Evolutionary conservation across 2,329 filamentous ascomycete genomes (phyloP), one percentile per base, ranked within the genome.

Genomic region (Colletotrichum horii): DNA sequence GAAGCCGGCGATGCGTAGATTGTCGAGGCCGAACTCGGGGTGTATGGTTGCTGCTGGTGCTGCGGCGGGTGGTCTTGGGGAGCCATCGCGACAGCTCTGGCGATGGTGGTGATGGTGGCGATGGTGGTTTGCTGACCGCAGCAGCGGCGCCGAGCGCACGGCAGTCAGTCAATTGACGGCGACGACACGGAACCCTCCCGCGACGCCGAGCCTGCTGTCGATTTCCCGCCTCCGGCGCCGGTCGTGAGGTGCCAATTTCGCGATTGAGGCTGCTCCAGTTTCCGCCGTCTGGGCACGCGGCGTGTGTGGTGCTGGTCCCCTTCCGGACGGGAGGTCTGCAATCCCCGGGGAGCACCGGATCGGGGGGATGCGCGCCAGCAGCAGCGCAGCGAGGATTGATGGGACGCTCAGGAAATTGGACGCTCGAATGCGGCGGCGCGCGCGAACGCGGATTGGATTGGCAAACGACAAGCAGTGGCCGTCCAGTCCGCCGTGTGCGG

Each of bases 1-100:
- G 73, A 68, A 7, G 62, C 73, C 19, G 73, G 73, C 38, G 73
- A 76, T 30, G 56, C 73, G 56, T 76, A 76, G 56, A 68, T 58
- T 43, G 69, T 52, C 14, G 70, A 70, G 70, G 70, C 55, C 58
- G 74, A 76, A 43, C 24, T 68, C 43, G 70, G 64, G 34, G 74
- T 70, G 56, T 64, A 76, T 4, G 64, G 43, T 15, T 68, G 68
- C 24, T 70, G 43, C 28, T 52, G 62, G 15, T 55, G 61, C 34
- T 66, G 62, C 15, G 30, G 68, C 5, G 30, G 43, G 26, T 66
- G 55, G 14, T 66, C 36, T 38, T 38, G 69, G 26, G 72, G 55
- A 26, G 55, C 68, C 72, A 75, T 75, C 30, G 15, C 15, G 36
- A 43, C 58, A n/a, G 32, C 16, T n/a, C 43, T 38, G 65, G 15